Evolutionary conservation across 306 rosid genomes (phyloP).

Genomic region (Luffa acutangula): DNA sequence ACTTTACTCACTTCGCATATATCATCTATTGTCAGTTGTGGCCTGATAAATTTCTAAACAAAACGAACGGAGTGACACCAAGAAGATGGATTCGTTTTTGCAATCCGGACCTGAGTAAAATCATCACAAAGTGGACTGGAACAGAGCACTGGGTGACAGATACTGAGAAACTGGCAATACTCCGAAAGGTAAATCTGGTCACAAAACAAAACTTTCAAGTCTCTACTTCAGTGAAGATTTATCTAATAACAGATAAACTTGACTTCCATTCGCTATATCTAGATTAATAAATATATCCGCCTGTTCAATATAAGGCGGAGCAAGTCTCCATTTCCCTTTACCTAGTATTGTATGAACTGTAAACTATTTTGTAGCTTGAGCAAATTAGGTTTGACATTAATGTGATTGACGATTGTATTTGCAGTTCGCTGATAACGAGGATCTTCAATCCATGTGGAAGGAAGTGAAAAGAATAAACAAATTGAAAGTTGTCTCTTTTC

Average conservation of each 20-base stretch:
- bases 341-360: neutral
- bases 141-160: slow-evolving; percentile 85
- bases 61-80: slow-evolving; percentile 96
- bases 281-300: neutral
- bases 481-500: slow-evolving; percentile 59
- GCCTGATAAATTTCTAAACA: slow-evolving; percentile 93
- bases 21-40: slow-evolving; percentile 54
- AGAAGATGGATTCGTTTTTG: slow-evolving; percentile 96
- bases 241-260: neutral
- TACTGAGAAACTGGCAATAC: slow-evolving; percentile 62
- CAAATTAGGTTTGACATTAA: neutral
- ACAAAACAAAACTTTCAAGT: neutral
- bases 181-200: neutral
- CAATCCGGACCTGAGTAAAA: slow-evolving; percentile 69
- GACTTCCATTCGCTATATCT: neutral
- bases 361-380: neutral
- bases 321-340: neutral
- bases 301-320: neutral
- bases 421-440: slow-evolving; percentile 72
- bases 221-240: neutral
- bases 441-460: slow-evolving; percentile 78
- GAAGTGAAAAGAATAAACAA: slow-evolving; percentile 69
- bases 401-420: neutral
- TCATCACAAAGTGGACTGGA: slow-evolving; percentile 64
- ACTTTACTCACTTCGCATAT: neutral